Conservation (phyloP, 2,329 filamentous ascomycete species). For the Stagonosporopsis chrysanthemi region DNA sequence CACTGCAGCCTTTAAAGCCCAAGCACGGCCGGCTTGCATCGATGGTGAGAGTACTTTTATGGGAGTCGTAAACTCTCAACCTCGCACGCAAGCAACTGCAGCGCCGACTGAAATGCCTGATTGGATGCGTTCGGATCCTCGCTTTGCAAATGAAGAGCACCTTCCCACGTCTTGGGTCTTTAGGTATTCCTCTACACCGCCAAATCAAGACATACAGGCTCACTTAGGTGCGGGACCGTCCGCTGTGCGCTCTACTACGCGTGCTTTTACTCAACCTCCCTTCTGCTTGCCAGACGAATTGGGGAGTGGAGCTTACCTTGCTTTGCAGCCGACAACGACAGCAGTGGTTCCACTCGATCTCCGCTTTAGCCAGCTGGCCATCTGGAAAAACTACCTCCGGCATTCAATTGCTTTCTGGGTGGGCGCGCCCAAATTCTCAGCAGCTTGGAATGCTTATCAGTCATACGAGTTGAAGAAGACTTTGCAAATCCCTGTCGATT, state of each 20-base stretch:
- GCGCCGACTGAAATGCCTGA: neutral
- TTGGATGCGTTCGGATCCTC: conserved; percentile 4
- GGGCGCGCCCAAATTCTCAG: neutral
- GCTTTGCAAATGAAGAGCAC: neutral
- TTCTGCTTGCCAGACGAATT: neutral
- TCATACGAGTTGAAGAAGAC: conserved; percentile 4
- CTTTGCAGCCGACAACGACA: neutral
- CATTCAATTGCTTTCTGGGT: conserved; percentile 6
- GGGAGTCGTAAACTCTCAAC: neutral
- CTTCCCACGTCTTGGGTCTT: neutral
- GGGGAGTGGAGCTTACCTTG: neutral
- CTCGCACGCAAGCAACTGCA: neutral
- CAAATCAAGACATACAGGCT: neutral
- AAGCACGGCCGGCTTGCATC: neutral
- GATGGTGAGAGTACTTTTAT: neutral
- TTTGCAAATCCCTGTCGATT: conserved; percentile 1
- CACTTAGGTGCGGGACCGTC: neutral
- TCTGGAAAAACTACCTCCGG: neutral
- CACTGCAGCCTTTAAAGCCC: neutral
- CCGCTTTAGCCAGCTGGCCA: neutral
- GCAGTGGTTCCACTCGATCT: neutral
- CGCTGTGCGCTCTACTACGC: neutral
- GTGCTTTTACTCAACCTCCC: neutral
- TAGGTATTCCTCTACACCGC: neutral
- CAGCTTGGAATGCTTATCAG: conserved; percentile 2